Conservation (phyloP, 495 filamentous ascomycete genomes). For the Podospora pseudocomata region DNA sequence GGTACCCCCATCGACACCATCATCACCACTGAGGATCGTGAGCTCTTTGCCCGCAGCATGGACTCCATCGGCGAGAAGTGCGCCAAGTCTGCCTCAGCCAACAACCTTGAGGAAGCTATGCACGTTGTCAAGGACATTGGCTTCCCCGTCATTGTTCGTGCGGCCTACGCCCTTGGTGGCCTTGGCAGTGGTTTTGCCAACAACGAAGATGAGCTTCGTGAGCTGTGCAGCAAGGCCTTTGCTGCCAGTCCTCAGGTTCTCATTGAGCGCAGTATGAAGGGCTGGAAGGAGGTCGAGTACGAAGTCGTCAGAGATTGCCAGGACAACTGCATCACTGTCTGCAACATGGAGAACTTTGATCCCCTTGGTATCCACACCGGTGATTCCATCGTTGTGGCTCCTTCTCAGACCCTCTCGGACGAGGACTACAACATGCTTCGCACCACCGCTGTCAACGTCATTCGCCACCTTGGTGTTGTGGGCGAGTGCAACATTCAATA, state of each 20-base stretch:
- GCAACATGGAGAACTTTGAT: constrained; percentile 99
- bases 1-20: constrained; percentile 97
- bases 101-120: constrained; percentile 78
- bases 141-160: constrained; percentile 95
- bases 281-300: constrained; percentile 98
- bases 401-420: constrained; percentile 91
- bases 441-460: constrained; percentile 92
- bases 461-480: constrained; percentile 90
- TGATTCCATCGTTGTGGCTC: constrained; percentile 95
- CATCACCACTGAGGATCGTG: constrained; percentile 96
- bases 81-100: constrained; percentile 92
- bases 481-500: constrained; percentile 99
- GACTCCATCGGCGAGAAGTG: constrained; percentile 97
- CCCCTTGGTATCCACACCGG: constrained; percentile 94
- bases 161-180: constrained; percentile 92
- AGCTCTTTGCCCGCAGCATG: constrained; percentile 96
- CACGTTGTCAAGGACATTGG: constrained; percentile 80
- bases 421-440: constrained; percentile 99
- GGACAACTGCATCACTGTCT: constrained; percentile 98
- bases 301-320: constrained; percentile 90
- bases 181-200: constrained; percentile 95
- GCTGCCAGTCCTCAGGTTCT: constrained; percentile 93
- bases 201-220: constrained; percentile 77
- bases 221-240: constrained; percentile 92
- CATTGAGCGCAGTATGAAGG: constrained; percentile 97